These are phyloP conservation scores for Bassia scoparia DNA, from an alignment of 148 eudicot genomes.

Conservation along the genomic window DNA sequence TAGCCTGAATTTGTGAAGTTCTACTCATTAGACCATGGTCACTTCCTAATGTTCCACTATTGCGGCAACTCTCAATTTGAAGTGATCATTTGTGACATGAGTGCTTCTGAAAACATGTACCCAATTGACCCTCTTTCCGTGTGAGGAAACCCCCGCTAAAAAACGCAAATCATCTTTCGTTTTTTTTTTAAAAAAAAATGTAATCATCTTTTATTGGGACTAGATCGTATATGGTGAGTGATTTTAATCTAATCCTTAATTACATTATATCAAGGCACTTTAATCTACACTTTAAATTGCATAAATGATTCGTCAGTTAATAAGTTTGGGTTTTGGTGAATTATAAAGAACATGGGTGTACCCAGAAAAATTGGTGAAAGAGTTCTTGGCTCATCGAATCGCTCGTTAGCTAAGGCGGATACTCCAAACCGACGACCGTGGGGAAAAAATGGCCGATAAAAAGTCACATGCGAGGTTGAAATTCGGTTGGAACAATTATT, in stretches of 20 bases:
- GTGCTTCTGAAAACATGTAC: conserved; percentile 36
- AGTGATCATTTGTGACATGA: conserved; percentile 32
- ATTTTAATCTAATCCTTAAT: too few relatives aligned
- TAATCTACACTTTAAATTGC: too few relatives aligned
- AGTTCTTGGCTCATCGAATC: not conserved
- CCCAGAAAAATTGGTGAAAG: not conserved
- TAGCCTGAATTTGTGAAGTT: conserved; percentile 34
- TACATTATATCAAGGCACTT: not conserved
- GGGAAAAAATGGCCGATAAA: conserved; percentile 6
- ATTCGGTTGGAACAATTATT: conserved; percentile 11
- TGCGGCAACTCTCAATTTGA: conserved; percentile 28
- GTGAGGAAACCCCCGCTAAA: too few relatives aligned
- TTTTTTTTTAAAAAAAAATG: not conserved
- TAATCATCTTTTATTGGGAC: conserved; percentile 3
- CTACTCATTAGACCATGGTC: conserved; percentile 27
- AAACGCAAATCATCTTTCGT: not conserved
- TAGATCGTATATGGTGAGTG: conserved; percentile 1
- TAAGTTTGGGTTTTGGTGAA: not conserved
- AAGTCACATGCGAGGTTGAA: not conserved
- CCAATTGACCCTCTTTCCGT: too few relatives aligned
- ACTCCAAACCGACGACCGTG: not conserved
- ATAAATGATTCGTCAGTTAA: too few relatives aligned
- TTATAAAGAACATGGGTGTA: not conserved
- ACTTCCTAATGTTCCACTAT: conserved; percentile 37
- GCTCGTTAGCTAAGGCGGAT: not conserved